Evolutionary conservation across 2,329 filamentous ascomycete species (phyloP).

Genomic region (Aspergillus amoenus): DNA sequence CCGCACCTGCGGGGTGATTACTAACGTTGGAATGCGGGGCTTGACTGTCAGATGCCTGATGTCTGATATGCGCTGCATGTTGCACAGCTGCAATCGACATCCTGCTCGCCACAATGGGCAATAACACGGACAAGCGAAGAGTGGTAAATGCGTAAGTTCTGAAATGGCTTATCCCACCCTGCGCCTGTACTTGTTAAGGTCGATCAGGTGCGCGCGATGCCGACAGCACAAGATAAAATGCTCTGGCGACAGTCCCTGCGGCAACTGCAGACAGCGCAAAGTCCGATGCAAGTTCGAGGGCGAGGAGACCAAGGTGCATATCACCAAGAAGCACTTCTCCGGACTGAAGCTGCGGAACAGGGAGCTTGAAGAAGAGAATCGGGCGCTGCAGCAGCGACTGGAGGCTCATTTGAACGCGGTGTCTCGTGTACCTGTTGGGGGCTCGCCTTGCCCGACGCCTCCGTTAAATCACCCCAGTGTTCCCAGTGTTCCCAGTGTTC

Average conservation of each 20-base stretch:
- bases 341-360: neutral
- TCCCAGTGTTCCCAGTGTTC: too few species aligned
- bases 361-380: slow-evolving; percentile 5
- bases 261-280: slow-evolving; percentile 2
- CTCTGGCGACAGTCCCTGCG: slow-evolving; percentile 1
- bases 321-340: slow-evolving; percentile 5
- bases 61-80: too few species aligned
- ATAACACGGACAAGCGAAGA: too few species aligned
- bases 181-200: too few species aligned
- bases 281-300: slow-evolving; percentile 6
- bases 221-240: slow-evolving; percentile 11
- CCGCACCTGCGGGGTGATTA: too few species aligned
- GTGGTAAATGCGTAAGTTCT: too few species aligned
- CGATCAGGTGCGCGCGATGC: neutral
- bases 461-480: too few species aligned
- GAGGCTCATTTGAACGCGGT: neutral
- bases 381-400: slow-evolving; percentile 1
- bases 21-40: too few species aligned
- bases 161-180: too few species aligned
- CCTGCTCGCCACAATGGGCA: too few species aligned
- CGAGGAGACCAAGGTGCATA: slow-evolving; percentile 1
- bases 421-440: neutral
- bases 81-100: too few species aligned
- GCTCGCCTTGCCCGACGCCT: neutral
- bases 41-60: too few species aligned